phyloP scores from a whole-genome alignment of 2,329 filamentous ascomycete genomes.

The Calonectria ilicicola region DNA sequence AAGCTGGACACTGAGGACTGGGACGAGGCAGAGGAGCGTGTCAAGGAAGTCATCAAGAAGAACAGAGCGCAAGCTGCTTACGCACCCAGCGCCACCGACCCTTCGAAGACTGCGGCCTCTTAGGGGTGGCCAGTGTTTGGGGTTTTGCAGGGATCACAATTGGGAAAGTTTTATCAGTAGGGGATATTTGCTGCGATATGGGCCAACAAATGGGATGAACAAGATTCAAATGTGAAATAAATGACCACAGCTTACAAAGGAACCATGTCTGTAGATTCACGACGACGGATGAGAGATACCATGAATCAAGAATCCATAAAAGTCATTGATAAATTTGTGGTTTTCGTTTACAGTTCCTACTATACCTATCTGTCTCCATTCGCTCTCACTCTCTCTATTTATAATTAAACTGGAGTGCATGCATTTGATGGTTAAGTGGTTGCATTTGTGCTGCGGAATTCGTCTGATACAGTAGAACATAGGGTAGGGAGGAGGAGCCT shows the following conservation, averaged over 20 bases:
- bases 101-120: slow-evolving; percentile 42
- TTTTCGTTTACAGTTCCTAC: background rate
- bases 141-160: background rate
- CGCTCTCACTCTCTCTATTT: background rate
- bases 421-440: background rate
- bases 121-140: slow-evolving; percentile 43
- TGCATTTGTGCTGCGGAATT: background rate
- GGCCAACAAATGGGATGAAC: background rate
- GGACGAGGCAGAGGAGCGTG: slow-evolving; percentile 87
- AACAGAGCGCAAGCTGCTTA: slow-evolving; percentile 69
- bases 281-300: slow-evolving; percentile 26
- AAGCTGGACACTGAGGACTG: slow-evolving; percentile 88
- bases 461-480: background rate
- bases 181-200: background rate
- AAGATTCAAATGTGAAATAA: background rate
- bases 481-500: background rate
- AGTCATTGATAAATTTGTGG: background rate
- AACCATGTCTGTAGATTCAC: slow-evolving; percentile 14
- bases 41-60: slow-evolving; percentile 85
- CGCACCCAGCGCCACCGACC: slow-evolving; percentile 59
- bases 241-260: background rate
- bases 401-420: background rate
- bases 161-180: background rate
- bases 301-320: slow-evolving; percentile 14
- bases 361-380: too few relatives aligned